Evolutionary conservation across 2,329 filamentous ascomycete genomes (phyloP).

Genomic region (Trichoderma atroviride): DNA sequence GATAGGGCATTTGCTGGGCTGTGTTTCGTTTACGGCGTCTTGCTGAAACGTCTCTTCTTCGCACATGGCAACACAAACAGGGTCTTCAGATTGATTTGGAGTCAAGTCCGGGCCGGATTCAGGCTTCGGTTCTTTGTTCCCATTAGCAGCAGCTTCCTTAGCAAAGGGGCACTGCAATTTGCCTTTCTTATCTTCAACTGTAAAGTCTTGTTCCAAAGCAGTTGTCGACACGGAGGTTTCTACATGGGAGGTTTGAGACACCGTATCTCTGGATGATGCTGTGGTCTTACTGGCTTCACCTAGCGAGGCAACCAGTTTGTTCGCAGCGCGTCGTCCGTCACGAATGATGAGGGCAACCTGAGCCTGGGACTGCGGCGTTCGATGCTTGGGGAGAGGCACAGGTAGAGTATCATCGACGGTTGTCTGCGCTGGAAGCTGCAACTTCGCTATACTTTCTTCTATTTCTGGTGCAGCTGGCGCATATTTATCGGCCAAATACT

Average conservation of each 20-base stretch:
- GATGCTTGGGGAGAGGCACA: constrained; percentile 58
- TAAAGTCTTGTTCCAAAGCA: constrained; percentile 85
- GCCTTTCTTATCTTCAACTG: constrained; percentile 79
- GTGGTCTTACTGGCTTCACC: constrained; percentile 56
- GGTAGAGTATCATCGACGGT: constrained; percentile 52
- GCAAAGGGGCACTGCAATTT: constrained; percentile 81
- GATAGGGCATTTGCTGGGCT: constrained; percentile 78
- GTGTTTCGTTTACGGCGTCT: constrained; percentile 52
- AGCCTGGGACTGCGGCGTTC: constrained; percentile 46
- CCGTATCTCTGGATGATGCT: constrained; percentile 52
- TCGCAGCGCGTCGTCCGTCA: constrained; percentile 63
- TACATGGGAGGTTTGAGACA: constrained; percentile 48
- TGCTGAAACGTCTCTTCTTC: constrained; percentile 61
- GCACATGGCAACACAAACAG: constrained; percentile 66
- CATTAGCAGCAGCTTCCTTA: constrained; percentile 37
- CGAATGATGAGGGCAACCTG: constrained; percentile 65
- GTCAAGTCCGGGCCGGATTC: constrained; percentile 42
- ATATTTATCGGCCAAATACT: constrained; percentile 69
- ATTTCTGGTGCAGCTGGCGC: constrained; percentile 66
- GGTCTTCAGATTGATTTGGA: constrained; percentile 57
- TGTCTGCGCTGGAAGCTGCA: constrained; percentile 63
- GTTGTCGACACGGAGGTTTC: constrained; percentile 65
- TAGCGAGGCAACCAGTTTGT: constrained; percentile 50
- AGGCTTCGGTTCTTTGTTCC: constrained; percentile 34
- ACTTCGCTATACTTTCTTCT: constrained; percentile 65